These are phyloP conservation scores for Globisporangium canariense DNA, from an alignment of 352 stramenopile genomes.

Conservation along the genomic window DNA sequence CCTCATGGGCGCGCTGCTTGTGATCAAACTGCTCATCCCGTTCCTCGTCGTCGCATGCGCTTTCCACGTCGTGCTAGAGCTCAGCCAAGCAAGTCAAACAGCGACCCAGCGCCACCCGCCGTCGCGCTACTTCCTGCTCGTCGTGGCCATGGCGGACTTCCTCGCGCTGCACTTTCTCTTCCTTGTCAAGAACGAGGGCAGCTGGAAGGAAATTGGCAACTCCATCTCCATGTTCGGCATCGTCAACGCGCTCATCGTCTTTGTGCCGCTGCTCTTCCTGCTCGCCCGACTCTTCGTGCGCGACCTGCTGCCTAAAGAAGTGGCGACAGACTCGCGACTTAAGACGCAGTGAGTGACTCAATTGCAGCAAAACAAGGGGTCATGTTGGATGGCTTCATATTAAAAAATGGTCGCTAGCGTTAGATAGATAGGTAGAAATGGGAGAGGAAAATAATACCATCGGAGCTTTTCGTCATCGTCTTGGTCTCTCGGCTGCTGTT, in stretches of 20 bases:
- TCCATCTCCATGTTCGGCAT: slow-evolving; percentile 23
- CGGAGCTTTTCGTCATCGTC: neutral
- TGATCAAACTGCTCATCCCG: slow-evolving; percentile 78
- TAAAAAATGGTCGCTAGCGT: neutral
- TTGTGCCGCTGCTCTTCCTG: slow-evolving; percentile 32
- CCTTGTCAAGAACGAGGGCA: slow-evolving; percentile 79
- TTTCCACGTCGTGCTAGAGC: slow-evolving; percentile 52
- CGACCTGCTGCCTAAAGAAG: neutral
- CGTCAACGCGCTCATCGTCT: slow-evolving; percentile 8
- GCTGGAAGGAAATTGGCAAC: slow-evolving; percentile 87
- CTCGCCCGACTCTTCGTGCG: slow-evolving; percentile 15
- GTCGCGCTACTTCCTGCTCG: slow-evolving; percentile 63
- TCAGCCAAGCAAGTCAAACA: slow-evolving; percentile 16
- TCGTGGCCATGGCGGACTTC: slow-evolving; percentile 78
- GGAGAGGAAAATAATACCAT: neutral
- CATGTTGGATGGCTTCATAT: slow-evolving; percentile 3
- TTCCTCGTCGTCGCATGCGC: slow-evolving; percentile 72
- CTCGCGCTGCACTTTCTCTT: slow-evolving; percentile 84
- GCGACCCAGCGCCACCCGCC: slow-evolving; percentile 23
- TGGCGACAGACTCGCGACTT: neutral
- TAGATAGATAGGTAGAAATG: slow-evolving; percentile 1
- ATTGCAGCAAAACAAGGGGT: neutral
- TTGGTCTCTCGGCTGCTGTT: neutral
- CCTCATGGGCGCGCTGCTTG: slow-evolving; percentile 73
- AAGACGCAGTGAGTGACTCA: slow-evolving; percentile 9